Base-by-base conservation (phyloP, 1,139 yeast species). In the Debaryomycetaceae sp. region DNA sequence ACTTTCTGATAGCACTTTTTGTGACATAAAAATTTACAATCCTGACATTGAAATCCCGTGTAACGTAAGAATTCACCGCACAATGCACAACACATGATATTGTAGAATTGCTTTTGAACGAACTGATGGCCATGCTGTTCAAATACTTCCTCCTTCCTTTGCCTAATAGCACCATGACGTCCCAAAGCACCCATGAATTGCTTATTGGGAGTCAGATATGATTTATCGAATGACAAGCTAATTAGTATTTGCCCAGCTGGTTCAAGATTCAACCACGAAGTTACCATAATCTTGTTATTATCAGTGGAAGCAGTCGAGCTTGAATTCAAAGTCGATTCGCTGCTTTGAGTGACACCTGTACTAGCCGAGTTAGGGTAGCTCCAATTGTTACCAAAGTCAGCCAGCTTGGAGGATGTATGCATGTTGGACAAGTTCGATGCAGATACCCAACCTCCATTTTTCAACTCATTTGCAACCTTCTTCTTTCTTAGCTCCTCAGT, bases 81-180 rank as follows among this genome's bases (percentile, higher is more conserved):
- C 49, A 90, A 81, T 1, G 98, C 97, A 70, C 99, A 93, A 53
- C 95, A 82, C 97, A 93, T 93, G 57, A 93, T 88, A 56, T 88
- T 89, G 75, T 93, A 93, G 61, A 93, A 90, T 62, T 90, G 97
- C 56, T 89, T 93, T 62, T 89, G 97, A 36, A 89, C 95, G 70
- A 93, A 93, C 64, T 89, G 95, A 68, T 93, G 99, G 11, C 99
- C 99, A 60, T 89, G 96, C 59, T 93, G 95, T 65, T 91, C 97
- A 62, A 83, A 89, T 1, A 93, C 89, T 58, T 91, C 97, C 60
- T 91, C 98, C 58, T 91, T 91, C 72, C 88, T 83, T 66, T 89
- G 95, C 58, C 97, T 85, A 54, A 93, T 93, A 49, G 99, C 99
- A 68, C 98, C 98, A 63, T 91, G 97, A 75, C 99, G 96, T 20